A percentile compares a stretch with the other conserved stretches of the same genome.
Evolutionary conservation across 495 filamentous ascomycete genomes (phyloP).

Genomic region (Usnea hakonensis): DNA sequence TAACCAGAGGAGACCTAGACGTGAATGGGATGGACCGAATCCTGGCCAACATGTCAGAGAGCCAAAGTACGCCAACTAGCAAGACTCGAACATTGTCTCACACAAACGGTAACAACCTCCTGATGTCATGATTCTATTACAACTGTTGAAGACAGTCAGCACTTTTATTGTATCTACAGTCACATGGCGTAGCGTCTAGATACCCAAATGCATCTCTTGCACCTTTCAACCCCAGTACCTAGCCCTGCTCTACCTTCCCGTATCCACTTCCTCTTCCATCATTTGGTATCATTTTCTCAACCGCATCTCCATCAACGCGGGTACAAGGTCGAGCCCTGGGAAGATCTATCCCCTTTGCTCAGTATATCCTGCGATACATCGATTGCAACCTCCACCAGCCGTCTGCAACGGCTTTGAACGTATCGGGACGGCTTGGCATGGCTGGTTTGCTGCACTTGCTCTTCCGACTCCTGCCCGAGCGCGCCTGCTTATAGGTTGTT

Average conservation of each 20-base stretch:
- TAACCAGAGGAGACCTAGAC: constrained; percentile 41
- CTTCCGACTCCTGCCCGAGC: constrained; percentile 1
- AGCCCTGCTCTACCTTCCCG: not conserved
- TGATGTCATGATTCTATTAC: constrained; percentile 2
- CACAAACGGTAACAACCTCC: constrained; percentile 7
- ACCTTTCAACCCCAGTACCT: not conserved
- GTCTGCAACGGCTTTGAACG: constrained; percentile 19
- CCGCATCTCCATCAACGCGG: constrained; percentile 12
- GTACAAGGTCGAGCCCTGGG: constrained; percentile 50
- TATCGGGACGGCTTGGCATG: constrained; percentile 15
- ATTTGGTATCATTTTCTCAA: not conserved
- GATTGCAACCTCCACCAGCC: constrained; percentile 18
- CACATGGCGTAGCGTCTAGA: constrained; percentile 6
- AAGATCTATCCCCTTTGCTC: constrained; percentile 51
- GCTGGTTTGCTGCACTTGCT: not conserved
- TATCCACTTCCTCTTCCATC: not conserved
- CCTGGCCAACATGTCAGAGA: constrained; percentile 39
- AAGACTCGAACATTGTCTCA: not conserved
- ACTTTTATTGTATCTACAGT: not conserved
- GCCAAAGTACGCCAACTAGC: constrained; percentile 8
- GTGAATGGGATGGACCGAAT: constrained; percentile 47
- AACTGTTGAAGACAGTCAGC: not conserved
- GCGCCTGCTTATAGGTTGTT: not conserved
- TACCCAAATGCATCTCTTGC: constrained; percentile 2
- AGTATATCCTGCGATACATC: constrained; percentile 54